phyloP scores from a whole-genome alignment of 495 filamentous ascomycete genomes.

The Penicillium antarcticum region DNA sequence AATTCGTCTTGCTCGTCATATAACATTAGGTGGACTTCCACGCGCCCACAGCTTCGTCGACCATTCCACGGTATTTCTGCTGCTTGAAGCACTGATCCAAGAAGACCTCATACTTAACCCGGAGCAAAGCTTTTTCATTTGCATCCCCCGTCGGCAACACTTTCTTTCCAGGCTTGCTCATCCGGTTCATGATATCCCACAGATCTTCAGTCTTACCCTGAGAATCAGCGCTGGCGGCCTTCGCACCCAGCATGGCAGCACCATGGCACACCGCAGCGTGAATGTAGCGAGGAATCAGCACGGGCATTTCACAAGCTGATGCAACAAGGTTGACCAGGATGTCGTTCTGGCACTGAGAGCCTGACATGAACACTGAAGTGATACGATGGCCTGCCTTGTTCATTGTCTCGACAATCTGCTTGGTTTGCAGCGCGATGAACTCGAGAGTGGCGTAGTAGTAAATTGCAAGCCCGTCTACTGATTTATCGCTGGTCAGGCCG shows the following conservation, averaged over 20 bases:
- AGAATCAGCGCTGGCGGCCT: constrained; percentile 75
- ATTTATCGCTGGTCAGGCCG: constrained; percentile 80
- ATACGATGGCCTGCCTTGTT: constrained; percentile 81
- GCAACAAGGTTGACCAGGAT: constrained; percentile 89
- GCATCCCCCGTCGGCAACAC: constrained; percentile 66
- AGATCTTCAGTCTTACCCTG: constrained; percentile 80
- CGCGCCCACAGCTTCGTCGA: constrained; percentile 56
- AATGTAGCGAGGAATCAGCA: constrained; percentile 86
- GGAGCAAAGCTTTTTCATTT: constrained; percentile 73
- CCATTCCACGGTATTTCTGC: constrained; percentile 56
- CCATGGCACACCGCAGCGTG: constrained; percentile 96
- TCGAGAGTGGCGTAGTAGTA: constrained; percentile 94
- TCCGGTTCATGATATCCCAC: constrained; percentile 96
- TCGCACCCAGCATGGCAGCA: constrained; percentile 94
- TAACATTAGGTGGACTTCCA: constrained; percentile 27
- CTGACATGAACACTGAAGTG: constrained; percentile 94
- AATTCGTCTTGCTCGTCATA: not conserved
- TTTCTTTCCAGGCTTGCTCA: constrained; percentile 89
- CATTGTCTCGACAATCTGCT: constrained; percentile 92
- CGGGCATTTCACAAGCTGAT: constrained; percentile 85
- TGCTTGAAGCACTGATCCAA: constrained; percentile 63
- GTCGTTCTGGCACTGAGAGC: constrained; percentile 92
- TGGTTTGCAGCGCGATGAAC: constrained; percentile 94
- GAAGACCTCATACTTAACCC: constrained; percentile 77
- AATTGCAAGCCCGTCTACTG: constrained; percentile 78